These are phyloP conservation scores for Kwoniella dejecticola DNA, from an alignment of 768 basidiomycete species.

Conservation along the genomic window DNA sequence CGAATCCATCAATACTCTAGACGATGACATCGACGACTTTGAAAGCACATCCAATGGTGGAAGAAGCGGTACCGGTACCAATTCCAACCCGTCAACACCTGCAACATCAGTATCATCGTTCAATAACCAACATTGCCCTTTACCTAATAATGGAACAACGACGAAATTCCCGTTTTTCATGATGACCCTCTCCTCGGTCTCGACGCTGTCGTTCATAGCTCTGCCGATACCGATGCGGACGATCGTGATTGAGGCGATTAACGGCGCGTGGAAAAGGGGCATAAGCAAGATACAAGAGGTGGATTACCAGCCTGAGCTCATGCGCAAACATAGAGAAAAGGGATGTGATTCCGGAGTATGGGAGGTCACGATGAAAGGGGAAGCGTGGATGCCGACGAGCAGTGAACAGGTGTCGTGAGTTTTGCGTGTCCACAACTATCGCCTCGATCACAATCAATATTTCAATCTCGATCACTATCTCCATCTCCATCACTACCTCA, in stretches of 20 bases:
- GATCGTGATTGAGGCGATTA: slow-evolving; percentile 34
- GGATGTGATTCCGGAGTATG: slow-evolving; percentile 49
- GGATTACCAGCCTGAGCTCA: slow-evolving; percentile 43
- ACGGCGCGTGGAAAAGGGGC: slow-evolving; percentile 39
- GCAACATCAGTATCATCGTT: slow-evolving; percentile 46
- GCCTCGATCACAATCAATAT: no score
- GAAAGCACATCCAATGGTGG: not conserved
- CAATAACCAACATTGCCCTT: slow-evolving; percentile 30
- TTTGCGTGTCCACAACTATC: no score
- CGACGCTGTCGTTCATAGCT: slow-evolving; percentile 46
- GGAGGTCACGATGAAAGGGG: slow-evolving; percentile 42
- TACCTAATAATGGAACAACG: slow-evolving; percentile 24
- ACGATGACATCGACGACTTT: not conserved
- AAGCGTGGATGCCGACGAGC: slow-evolving; percentile 42
- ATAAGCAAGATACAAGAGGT: slow-evolving; percentile 34
- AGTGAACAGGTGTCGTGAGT: slow-evolving; percentile 48
- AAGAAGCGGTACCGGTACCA: slow-evolving; percentile 6
- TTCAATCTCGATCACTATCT: not conserved
- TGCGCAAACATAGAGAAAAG: slow-evolving; percentile 41
- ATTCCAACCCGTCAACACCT: slow-evolving; percentile 31
- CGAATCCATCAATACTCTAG: slow-evolving; percentile 1
- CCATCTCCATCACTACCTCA: no score
- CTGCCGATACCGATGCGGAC: slow-evolving; percentile 39
- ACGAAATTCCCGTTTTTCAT: slow-evolving; percentile 43
- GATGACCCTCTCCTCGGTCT: slow-evolving; percentile 38